phyloP scores from a whole-genome alignment of 306 rosid genomes.

The Vigna angularis region DNA sequence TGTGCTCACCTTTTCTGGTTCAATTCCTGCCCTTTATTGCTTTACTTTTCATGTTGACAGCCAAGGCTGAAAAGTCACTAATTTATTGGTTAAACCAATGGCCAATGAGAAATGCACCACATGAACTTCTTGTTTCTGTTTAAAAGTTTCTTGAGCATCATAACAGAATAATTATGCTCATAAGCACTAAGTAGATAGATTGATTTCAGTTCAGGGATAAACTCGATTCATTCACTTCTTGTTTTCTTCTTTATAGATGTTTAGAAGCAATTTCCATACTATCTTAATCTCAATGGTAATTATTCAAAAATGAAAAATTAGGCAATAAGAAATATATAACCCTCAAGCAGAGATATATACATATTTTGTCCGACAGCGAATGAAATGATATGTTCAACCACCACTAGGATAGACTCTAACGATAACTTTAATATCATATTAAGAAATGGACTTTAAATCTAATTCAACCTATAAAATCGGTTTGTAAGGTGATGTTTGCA shows the following conservation, averaged over 20 bases:
- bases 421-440: no score
- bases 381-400: no score
- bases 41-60: slow-evolving; percentile 15
- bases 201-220: not conserved
- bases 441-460: no score
- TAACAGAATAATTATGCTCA: not conserved
- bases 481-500: no score
- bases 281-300: not conserved
- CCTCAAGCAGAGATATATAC: no score
- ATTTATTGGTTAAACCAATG: not conserved
- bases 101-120: slow-evolving; percentile 12
- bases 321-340: not conserved
- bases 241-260: not conserved
- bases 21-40: slow-evolving; percentile 25
- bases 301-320: not conserved
- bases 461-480: rapidly evolving
- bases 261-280: not conserved
- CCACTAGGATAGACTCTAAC: no score
- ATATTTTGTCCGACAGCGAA: no score
- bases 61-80: not conserved
- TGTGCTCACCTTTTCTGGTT: slow-evolving; percentile 26
- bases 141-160: slow-evolving; percentile 27
- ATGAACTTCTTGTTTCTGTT: slow-evolving; percentile 1
- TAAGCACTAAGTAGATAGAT: not conserved
- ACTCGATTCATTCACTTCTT: not conserved